Base-by-base conservation (phyloP, 2,329 filamentous ascomycete genomes). In the Colletotrichum musae region DNA sequence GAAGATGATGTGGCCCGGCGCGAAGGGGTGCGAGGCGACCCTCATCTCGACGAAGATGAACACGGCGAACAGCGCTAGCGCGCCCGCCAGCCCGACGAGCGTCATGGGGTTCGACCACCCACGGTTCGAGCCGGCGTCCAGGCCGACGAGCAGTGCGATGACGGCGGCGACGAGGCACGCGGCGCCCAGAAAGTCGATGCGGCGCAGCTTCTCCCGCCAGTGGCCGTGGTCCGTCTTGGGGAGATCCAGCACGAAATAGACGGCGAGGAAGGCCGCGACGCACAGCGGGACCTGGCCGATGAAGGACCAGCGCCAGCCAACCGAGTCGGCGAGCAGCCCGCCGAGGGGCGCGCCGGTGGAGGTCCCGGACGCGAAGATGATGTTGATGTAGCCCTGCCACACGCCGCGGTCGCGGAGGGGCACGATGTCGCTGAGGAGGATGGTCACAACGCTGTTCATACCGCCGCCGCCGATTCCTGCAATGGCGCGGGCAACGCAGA, bases 301-400 rank as follows among this genome's bases (percentile, higher is more conserved):
- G 75, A 96, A 95, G 0, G 51, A 89, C 90, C 92, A 94, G 72
- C 93, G 84, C 93, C 93, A 94, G 41, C 92, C 92, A 59, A 94
- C 86, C 5, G 85, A 88, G 77, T 94, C 92, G 0, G 92, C 88
- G n/a, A 94, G 78, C 6, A 93, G 77, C 2, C 93, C 93, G 72
- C 89, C 93, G 0, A 95, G 72, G 0, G 93, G 92, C 5, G 90
- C 92, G 2, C 93, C 93, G 5, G 86, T 84, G 5, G 89, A 88
- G 4, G 91, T 87, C n/a, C 92, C 93, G 18, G 84, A 80, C 0
- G 91, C 91, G 74, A 87, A 94, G 57, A 94, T 85, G 71, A 94
- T 87, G 77, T 94, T 95, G 75, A 94, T 84, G 70, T 84, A 84
- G 1, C 92, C 92, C 77, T 94, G 93, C 90, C 91, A 95, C 10